Evolutionary conservation across 495 filamentous ascomycete genomes (phyloP).

Genomic region (Amorphotheca resinae): DNA sequence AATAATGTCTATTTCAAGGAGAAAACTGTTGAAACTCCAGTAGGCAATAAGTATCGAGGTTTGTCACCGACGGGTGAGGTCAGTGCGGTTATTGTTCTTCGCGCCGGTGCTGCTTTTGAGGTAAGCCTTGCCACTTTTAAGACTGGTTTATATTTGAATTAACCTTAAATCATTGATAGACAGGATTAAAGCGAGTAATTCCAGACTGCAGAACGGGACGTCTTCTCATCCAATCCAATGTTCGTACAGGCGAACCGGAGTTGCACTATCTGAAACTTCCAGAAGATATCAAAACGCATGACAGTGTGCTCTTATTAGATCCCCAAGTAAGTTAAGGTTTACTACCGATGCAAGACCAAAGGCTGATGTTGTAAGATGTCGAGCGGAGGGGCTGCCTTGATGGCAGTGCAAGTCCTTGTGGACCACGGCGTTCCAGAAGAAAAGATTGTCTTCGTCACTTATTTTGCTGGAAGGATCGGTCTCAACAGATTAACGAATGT

Average conservation of each 20-base stretch:
- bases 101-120: slow-evolving; percentile 78
- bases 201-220: slow-evolving; percentile 86
- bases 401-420: slow-evolving; percentile 88
- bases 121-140: neutral
- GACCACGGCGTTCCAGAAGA: slow-evolving; percentile 87
- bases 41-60: slow-evolving; percentile 52
- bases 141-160: neutral
- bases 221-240: slow-evolving; percentile 79
- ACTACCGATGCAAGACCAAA: neutral
- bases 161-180: slow-evolving; percentile 18
- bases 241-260: slow-evolving; percentile 76
- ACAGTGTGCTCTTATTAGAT: slow-evolving; percentile 75
- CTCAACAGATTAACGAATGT: slow-evolving; percentile 73
- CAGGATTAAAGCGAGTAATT: slow-evolving; percentile 74
- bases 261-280: slow-evolving; percentile 78
- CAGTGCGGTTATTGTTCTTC: slow-evolving; percentile 77
- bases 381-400: slow-evolving; percentile 82
- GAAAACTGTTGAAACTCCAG: slow-evolving; percentile 52
- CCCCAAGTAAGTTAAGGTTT: slow-evolving; percentile 30
- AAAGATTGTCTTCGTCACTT: slow-evolving; percentile 79
- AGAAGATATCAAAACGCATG: slow-evolving; percentile 52
- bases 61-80: slow-evolving; percentile 53
- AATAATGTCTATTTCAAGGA: slow-evolving; percentile 56
- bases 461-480: slow-evolving; percentile 68
- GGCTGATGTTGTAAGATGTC: slow-evolving; percentile 48